Evolutionary conservation across 495 filamentous ascomycete species (phyloP).

Genomic region (Xylaria intraflava): DNA sequence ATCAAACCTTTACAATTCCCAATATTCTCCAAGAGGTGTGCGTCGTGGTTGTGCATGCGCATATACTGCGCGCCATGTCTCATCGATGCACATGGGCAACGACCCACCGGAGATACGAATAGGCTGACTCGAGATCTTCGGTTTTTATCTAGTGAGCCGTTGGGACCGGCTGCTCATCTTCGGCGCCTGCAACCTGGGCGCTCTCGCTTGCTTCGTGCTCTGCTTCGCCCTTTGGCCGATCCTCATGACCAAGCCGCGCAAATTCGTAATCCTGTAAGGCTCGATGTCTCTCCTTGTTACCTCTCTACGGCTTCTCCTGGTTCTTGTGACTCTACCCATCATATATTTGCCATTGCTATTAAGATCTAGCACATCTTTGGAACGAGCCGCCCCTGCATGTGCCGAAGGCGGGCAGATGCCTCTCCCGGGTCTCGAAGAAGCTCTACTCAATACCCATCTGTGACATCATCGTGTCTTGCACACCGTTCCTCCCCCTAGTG

Average conservation of each 20-base stretch:
- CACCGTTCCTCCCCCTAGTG: background rate
- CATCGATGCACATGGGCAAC: conserved; percentile 30
- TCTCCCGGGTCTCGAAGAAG: conserved; percentile 14
- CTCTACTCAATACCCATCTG: conserved; percentile 16
- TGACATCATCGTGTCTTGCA: conserved; percentile 7
- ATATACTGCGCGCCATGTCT: conserved; percentile 32
- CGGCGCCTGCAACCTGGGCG: conserved; percentile 82
- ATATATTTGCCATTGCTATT: conserved; percentile 5
- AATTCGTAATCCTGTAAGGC: conserved; percentile 95
- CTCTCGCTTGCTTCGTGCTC: conserved; percentile 82
- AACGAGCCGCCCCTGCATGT: conserved; percentile 25
- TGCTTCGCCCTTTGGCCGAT: conserved; percentile 86
- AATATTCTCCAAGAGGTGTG: conserved; percentile 26
- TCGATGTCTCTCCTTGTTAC: conserved; percentile 16
- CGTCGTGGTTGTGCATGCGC: conserved; percentile 35
- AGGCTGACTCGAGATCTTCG: conserved; percentile 28
- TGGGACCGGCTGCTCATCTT: conserved; percentile 96
- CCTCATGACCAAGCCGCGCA: conserved; percentile 69
- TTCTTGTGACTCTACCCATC: conserved; percentile 8
- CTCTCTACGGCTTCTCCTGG: conserved; percentile 4
- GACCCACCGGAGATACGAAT: conserved; percentile 15
- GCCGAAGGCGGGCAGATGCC: conserved; percentile 23
- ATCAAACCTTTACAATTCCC: conserved; percentile 14
- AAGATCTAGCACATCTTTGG: conserved; percentile 19
- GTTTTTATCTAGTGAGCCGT: conserved; percentile 66